Conservation (phyloP, 2,329 filamentous ascomycete species). For the Lasiodiplodia sp. region DNA sequence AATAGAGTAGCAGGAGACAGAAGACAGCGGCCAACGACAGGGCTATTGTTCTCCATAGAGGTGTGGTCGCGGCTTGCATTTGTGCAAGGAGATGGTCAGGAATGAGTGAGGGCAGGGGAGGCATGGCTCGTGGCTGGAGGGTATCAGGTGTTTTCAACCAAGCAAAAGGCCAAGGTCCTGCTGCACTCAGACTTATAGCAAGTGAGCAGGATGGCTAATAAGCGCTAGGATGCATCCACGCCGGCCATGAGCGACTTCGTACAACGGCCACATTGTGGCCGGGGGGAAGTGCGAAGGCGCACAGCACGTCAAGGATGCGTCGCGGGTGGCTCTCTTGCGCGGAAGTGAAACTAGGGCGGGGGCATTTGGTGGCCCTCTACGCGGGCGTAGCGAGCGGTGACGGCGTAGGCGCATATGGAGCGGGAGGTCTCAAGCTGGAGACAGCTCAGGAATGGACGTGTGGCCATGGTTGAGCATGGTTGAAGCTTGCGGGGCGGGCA, state of each 20-base stretch:
- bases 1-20: slow-evolving; percentile 11
- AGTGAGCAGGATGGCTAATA: slow-evolving; percentile 7
- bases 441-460: slow-evolving; percentile 17
- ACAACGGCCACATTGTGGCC: slow-evolving; percentile 20
- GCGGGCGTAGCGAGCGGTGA: slow-evolving; percentile 18
- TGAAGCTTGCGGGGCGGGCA: slow-evolving; percentile 23
- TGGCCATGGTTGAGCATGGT: slow-evolving; percentile 17
- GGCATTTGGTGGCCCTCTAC: background rate
- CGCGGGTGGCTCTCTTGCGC: slow-evolving; percentile 18
- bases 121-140: slow-evolving; percentile 14
- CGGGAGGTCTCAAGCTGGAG: slow-evolving; percentile 18
- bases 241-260: slow-evolving; percentile 15
- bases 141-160: slow-evolving; percentile 11
- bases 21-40: slow-evolving; percentile 11
- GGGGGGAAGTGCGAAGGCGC: slow-evolving; percentile 17
- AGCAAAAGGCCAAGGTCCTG: slow-evolving; percentile 4
- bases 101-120: slow-evolving; percentile 11
- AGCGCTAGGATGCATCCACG: slow-evolving; percentile 25
- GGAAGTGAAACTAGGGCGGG: slow-evolving; percentile 23
- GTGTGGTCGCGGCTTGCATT: background rate
- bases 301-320: slow-evolving; percentile 17
- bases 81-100: slow-evolving; percentile 4
- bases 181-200: slow-evolving; percentile 21
- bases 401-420: background rate
- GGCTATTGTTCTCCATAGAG: slow-evolving; percentile 6